Conservation (phyloP, 2,329 filamentous ascomycete species). For the Alternaria metachromatica region DNA sequence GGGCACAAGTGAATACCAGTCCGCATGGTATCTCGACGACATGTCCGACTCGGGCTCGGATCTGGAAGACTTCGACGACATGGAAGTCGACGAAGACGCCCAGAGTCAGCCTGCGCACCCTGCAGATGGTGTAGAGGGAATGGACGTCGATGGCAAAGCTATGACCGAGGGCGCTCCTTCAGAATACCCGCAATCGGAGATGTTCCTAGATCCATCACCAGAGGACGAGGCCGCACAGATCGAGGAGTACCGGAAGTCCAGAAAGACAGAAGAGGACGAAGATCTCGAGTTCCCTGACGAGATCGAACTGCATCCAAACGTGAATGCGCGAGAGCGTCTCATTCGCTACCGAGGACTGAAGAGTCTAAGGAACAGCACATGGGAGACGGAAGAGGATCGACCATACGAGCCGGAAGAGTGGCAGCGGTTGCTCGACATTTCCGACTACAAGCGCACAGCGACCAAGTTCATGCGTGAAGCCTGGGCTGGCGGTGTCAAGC, state of each 20-base stretch:
- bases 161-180: constrained; percentile 80
- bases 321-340: constrained; percentile 83
- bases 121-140: constrained; percentile 81
- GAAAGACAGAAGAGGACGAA: constrained; percentile 81
- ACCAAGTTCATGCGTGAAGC: constrained; percentile 80
- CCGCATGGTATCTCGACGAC: constrained; percentile 89
- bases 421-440: constrained; percentile 81
- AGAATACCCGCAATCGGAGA: constrained; percentile 92
- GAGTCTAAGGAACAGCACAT: constrained; percentile 83
- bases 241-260: constrained; percentile 78
- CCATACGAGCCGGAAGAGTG: constrained; percentile 90
- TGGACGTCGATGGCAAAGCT: constrained; percentile 58
- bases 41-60: constrained; percentile 87
- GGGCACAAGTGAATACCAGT: constrained; percentile 92
- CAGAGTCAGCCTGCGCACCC: constrained; percentile 66
- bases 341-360: constrained; percentile 90
- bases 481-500: constrained; percentile 82
- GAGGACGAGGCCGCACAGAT: constrained; percentile 86
- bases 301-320: constrained; percentile 89
- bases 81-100: constrained; percentile 65
- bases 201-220: constrained; percentile 79
- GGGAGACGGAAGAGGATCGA: constrained; percentile 87
- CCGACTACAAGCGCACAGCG: constrained; percentile 87
- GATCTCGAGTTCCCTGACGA: constrained; percentile 97
- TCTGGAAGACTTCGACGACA: constrained; percentile 62